These are phyloP conservation scores for Casaregolazyma suthepensis DNA, from an alignment of 1,139 yeast genomes.

Conservation along the genomic window DNA sequence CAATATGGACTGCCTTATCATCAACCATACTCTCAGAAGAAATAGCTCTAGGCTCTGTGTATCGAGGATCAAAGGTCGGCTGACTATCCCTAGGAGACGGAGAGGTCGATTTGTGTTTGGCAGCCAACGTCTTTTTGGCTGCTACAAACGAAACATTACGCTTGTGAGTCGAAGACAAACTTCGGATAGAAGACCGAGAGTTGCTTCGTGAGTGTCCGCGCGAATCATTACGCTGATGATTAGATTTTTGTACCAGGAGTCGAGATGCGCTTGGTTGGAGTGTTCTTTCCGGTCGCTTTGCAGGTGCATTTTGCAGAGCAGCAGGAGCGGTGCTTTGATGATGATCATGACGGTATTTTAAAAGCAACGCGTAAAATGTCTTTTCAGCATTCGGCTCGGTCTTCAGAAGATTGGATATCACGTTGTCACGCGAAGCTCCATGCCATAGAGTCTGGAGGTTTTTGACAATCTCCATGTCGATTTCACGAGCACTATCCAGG, in stretches of 20 bases:
- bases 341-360: slow-evolving; percentile 82
- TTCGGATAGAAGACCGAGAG: slow-evolving; percentile 17
- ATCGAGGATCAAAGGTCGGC: background rate
- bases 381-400: slow-evolving; percentile 73
- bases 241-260: background rate
- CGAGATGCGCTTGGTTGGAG: slow-evolving; percentile 7
- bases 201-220: slow-evolving; percentile 19
- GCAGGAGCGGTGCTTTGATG: slow-evolving; percentile 9
- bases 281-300: background rate
- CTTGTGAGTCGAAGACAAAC: slow-evolving; percentile 23
- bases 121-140: slow-evolving; percentile 6
- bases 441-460: slow-evolving; percentile 88
- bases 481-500: slow-evolving; percentile 41
- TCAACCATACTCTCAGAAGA: background rate
- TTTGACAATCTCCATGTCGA: slow-evolving; percentile 77
- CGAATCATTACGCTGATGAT: background rate
- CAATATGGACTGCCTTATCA: background rate
- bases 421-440: slow-evolving; percentile 61
- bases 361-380: slow-evolving; percentile 75
- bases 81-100: slow-evolving; percentile 1
- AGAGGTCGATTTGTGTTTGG: slow-evolving; percentile 1
- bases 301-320: slow-evolving; percentile 1
- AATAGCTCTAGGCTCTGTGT: background rate
- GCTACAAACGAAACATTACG: slow-evolving; percentile 20
- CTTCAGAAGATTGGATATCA: slow-evolving; percentile 54